Evolutionary conservation across 2,329 filamentous ascomycete genomes (phyloP), one percentile per base, ranked within the genome.

Genomic region (Penicillium psychrosexuale): DNA sequence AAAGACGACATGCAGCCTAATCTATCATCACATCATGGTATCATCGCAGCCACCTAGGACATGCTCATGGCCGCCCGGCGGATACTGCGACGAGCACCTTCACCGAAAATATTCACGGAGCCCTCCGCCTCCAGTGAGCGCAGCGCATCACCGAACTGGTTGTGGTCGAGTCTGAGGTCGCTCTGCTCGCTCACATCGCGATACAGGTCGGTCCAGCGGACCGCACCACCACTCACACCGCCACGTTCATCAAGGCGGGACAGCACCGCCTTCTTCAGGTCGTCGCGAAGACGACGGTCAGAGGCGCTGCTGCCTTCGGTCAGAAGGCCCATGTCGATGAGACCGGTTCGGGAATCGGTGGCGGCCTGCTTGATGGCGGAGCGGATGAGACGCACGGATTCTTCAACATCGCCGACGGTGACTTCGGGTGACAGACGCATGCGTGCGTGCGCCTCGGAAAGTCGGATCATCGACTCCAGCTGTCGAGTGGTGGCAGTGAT

Each of bases 401-500:
- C 94, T 47, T 85, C 78, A 6, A 99, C 95, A 67, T 99, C 95
- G 46, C 83, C 82, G 28, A 82, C 84, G 0, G 89, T 91, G 39
- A 99, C 94, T 13, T 80, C 83, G 3, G 80, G 72, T 0, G 88
- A 84, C 5, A 99, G 83, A 4, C 94, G 89, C 95, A 99, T 99
- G 75, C 97, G 97, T 47, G 94, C 95, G 74, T 99, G 95, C 0
- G 92, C 94, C 78, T 99, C 94, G 1, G 92, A 79, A 3, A 99
- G 87, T 58, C 94, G 93, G 70, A 99, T 97, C 95, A 99, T 99
- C 43, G 89, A 94, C 77, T 99, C 95, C 6, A 99, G 82, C 75
- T 99, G 94, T 70, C 94, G 85, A 0, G 95, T 99, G 3, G 94
- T 99, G 38, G 94, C 94, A 0, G 94, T 99, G 77, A 99, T 99